These are phyloP conservation scores for Fusarium luffae DNA, from an alignment of 2,329 filamentous ascomycete species.

Conservation along the genomic window DNA sequence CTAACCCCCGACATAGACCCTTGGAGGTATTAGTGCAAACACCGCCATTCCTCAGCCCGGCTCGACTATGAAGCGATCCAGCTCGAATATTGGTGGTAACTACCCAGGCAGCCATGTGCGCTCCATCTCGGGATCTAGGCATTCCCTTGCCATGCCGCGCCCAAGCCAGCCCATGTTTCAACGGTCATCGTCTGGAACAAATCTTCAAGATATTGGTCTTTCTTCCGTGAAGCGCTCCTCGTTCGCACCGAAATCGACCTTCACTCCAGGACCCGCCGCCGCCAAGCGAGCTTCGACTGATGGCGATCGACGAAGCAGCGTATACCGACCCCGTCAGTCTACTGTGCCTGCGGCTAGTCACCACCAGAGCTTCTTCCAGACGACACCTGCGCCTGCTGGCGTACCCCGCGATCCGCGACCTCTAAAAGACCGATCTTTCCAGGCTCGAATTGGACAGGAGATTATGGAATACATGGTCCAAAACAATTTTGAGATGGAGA, in stretches of 20 bases:
- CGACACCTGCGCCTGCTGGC: constrained; percentile 82
- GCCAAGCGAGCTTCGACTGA: constrained; percentile 59
- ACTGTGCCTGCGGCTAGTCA: constrained; percentile 74
- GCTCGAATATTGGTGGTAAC: constrained; percentile 75
- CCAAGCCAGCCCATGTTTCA: constrained; percentile 90
- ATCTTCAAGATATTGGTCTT: constrained; percentile 81
- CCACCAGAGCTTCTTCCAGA: constrained; percentile 96
- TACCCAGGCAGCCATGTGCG: constrained; percentile 78
- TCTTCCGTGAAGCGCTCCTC: constrained; percentile 88
- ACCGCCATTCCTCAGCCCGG: constrained; percentile 89
- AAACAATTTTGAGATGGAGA: constrained; percentile 97
- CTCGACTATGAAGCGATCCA: constrained; percentile 94
- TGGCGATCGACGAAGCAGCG: constrained; percentile 78
- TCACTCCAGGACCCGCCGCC: constrained; percentile 63
- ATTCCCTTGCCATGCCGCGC: constrained; percentile 85
- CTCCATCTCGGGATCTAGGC: constrained; percentile 83
- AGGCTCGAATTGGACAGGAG: constrained; percentile 86
- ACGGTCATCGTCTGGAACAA: constrained; percentile 83
- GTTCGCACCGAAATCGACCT: constrained; percentile 76
- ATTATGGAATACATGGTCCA: constrained; percentile 90
- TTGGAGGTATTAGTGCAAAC: constrained; percentile 85
- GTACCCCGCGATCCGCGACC: constrained; percentile 89
- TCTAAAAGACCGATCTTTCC: constrained; percentile 82
- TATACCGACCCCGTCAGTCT: constrained; percentile 78
- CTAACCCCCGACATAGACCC: constrained; percentile 70